A percentile compares a stretch with the other conserved stretches of the same genome.
Evolutionary conservation across 495 filamentous ascomycete species (phyloP).

Genomic region (Aspergillus saccharolyticus): DNA sequence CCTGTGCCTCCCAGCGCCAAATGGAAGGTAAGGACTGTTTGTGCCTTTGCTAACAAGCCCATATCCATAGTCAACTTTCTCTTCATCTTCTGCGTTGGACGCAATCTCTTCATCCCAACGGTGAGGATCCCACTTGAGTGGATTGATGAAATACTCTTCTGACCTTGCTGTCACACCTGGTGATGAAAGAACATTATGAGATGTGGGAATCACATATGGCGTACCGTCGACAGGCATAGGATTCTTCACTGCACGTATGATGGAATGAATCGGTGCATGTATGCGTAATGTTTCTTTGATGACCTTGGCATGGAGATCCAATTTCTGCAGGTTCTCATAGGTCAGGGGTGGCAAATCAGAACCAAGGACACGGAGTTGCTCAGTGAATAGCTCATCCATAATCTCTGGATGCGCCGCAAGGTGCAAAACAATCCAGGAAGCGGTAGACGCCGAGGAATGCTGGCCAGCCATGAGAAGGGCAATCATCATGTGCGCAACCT

Average conservation of each 20-base stretch:
- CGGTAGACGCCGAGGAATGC: constrained; percentile 56
- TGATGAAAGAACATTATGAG: constrained; percentile 45
- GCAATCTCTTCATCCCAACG: constrained; percentile 41
- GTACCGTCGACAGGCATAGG: constrained; percentile 49
- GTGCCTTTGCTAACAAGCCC: constrained; percentile 48
- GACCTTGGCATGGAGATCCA: constrained; percentile 52
- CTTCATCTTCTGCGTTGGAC: constrained; percentile 32
- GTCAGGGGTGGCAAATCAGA: constrained; percentile 48
- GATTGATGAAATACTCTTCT: constrained; percentile 41
- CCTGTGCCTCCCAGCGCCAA: constrained; percentile 52
- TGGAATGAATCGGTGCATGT: constrained; percentile 60
- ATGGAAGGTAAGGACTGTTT: constrained; percentile 52
- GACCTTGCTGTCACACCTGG: constrained; percentile 45
- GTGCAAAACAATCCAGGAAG: constrained; percentile 56
- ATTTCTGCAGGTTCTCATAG: constrained; percentile 47
- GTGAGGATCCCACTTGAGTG: constrained; percentile 48
- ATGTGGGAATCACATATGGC: constrained; percentile 43
- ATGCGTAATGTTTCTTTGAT: constrained; percentile 60
- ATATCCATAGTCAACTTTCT: constrained; percentile 46
- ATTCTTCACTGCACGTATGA: constrained; percentile 57
- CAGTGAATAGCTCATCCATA: constrained; percentile 53
- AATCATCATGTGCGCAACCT: constrained; percentile 66
- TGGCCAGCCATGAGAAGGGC: constrained; percentile 63
- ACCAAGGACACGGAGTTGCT: constrained; percentile 50
- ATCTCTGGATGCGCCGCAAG: constrained; percentile 53